A percentile compares a stretch with the other conserved stretches of the same genome.
These are phyloP conservation scores for Nemania sp. DNA, from an alignment of 2,329 filamentous ascomycete genomes.

Conservation along the genomic window DNA sequence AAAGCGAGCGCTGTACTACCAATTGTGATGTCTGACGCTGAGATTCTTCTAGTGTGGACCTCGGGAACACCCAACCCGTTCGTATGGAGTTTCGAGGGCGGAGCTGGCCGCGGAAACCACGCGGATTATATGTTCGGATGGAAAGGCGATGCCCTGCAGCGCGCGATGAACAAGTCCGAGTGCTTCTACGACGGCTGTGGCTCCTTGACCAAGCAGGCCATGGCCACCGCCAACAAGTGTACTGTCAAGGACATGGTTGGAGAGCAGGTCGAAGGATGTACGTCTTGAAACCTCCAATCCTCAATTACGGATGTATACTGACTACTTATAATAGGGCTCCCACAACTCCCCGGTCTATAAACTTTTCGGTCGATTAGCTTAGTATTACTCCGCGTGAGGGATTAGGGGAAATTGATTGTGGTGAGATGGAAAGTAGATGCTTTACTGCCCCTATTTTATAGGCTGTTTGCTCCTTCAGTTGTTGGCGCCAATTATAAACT, in stretches of 20 bases:
- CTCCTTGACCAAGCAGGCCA: conserved; percentile 45
- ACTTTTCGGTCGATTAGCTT: background rate
- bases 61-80: conserved; percentile 48
- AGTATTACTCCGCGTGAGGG: background rate
- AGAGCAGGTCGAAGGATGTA: conserved; percentile 48
- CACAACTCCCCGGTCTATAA: conserved; percentile 36
- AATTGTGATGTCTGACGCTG: conserved; percentile 4
- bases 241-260: conserved; percentile 44
- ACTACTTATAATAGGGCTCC: conserved; percentile 34
- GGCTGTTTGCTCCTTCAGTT: conserved; percentile 8
- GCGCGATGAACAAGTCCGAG: conserved; percentile 52
- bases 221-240: conserved; percentile 44
- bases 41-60: conserved; percentile 44
- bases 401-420: background rate
- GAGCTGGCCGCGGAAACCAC: conserved; percentile 50
- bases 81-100: conserved; percentile 48
- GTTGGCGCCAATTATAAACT: conserved; percentile 4
- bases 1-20: too few species aligned
- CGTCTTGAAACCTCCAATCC: conserved; percentile 27
- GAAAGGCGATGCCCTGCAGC: conserved; percentile 48
- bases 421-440: conserved; percentile 1
- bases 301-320: conserved; percentile 15
- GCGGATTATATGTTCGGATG: conserved; percentile 56
- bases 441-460: background rate
- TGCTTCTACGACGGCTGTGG: conserved; percentile 53